Evolutionary conservation across 2,329 filamentous ascomycete genomes (phyloP).

Genomic region (Calonectria montana): DNA sequence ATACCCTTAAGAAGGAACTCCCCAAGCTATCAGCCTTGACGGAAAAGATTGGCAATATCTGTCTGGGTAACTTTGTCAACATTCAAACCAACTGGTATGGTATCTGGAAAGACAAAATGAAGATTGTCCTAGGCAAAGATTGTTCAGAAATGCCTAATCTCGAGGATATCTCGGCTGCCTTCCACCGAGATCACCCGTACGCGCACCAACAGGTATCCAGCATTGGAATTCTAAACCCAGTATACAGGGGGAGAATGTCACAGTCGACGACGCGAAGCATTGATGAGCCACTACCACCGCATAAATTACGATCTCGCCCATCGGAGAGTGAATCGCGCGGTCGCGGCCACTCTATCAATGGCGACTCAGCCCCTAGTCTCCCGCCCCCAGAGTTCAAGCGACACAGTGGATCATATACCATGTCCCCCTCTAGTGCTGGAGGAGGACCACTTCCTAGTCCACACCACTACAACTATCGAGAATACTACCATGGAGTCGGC

Average conservation of each 20-base stretch:
- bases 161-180: constrained; percentile 79
- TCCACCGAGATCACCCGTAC: constrained; percentile 82
- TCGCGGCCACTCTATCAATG: constrained; percentile 71
- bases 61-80: constrained; percentile 84
- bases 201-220: constrained; percentile 78
- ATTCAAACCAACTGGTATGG: constrained; percentile 87
- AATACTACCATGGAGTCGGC: constrained; percentile 46
- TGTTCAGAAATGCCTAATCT: constrained; percentile 72
- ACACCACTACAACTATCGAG: constrained; percentile 67
- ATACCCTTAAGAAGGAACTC: constrained; percentile 91
- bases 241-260: constrained; percentile 67
- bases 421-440: constrained; percentile 63
- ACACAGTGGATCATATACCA: constrained; percentile 73
- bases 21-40: constrained; percentile 86
- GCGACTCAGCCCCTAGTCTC: constrained; percentile 70
- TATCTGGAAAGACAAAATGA: constrained; percentile 86
- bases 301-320: constrained; percentile 61
- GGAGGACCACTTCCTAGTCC: constrained; percentile 56
- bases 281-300: constrained; percentile 58
- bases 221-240: constrained; percentile 84
- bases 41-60: constrained; percentile 84
- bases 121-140: constrained; percentile 77
- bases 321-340: constrained; percentile 63
- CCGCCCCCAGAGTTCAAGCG: constrained; percentile 76
- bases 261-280: constrained; percentile 69